Conservation (phyloP, 768 basidiomycete species). For the Boletus patriciae region DNA sequence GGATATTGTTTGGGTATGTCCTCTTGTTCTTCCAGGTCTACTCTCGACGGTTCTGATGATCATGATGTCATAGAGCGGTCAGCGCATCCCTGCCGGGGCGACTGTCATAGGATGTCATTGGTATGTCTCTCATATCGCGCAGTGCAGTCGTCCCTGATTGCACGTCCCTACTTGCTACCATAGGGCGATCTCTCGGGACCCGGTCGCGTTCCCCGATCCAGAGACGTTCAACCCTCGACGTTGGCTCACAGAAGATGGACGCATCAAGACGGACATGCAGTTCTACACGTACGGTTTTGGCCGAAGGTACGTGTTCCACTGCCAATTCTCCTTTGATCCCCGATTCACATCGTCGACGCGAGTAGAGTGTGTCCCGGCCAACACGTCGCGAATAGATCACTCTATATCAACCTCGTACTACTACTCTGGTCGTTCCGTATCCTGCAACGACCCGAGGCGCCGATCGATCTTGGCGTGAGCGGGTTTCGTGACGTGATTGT, state of each 20-base stretch:
- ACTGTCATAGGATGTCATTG: slow-evolving; percentile 14
- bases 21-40: background rate
- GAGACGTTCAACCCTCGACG: slow-evolving; percentile 11
- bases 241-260: slow-evolving; percentile 6
- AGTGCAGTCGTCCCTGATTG: background rate
- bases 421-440: slow-evolving; percentile 64
- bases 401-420: slow-evolving; percentile 61
- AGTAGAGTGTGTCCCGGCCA: slow-evolving; percentile 59
- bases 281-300: slow-evolving; percentile 4
- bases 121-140: background rate
- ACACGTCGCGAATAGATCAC: slow-evolving; percentile 44
- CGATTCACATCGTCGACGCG: no score
- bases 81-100: slow-evolving; percentile 13
- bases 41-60: background rate
- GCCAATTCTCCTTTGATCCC: background rate
- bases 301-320: background rate
- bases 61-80: slow-evolving; percentile 1
- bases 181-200: slow-evolving; percentile 18
- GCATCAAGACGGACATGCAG: background rate
- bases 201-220: slow-evolving; percentile 13
- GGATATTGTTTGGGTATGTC: slow-evolving; percentile 56
- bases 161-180: background rate
- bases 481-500: slow-evolving; percentile 55
- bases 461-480: slow-evolving; percentile 52
- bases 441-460: slow-evolving; percentile 43